phyloP scores from a whole-genome alignment of 1,139 yeast genomes.

The Candida sp. region DNA sequence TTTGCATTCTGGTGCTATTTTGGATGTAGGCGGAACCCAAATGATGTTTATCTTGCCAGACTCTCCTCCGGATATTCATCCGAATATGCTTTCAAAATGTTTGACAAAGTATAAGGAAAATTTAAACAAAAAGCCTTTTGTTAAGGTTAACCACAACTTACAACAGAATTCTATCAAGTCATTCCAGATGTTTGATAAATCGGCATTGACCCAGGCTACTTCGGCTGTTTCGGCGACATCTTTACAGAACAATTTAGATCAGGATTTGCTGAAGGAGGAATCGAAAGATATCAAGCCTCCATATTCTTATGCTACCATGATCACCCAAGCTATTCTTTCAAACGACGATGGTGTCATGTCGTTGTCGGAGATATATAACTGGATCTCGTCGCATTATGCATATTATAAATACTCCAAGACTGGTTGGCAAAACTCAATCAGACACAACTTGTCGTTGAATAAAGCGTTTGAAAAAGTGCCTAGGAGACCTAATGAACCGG shows the following conservation, averaged over 20 bases:
- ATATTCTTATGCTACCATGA: conserved; percentile 96
- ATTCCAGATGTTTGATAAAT: conserved; percentile 54
- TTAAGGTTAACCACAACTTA: conserved; percentile 3
- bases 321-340: conserved; percentile 92
- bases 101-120: conserved; percentile 28
- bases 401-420: conserved; percentile 89
- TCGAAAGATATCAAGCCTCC: conserved; percentile 96
- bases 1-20: conserved; percentile 78
- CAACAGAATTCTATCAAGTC: conserved; percentile 28
- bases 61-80: conserved; percentile 67
- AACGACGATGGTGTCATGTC: conserved; percentile 87
- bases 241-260: conserved; percentile 49
- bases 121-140: conserved; percentile 4
- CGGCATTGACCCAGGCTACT: conserved; percentile 36
- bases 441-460: conserved; percentile 57
- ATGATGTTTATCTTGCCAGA: conserved; percentile 99
- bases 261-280: conserved; percentile 83
- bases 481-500: conserved; percentile 92
- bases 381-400: conserved; percentile 86
- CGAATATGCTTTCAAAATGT: conserved; percentile 41
- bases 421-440: conserved; percentile 72
- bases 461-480: conserved; percentile 88
- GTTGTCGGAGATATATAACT: conserved; percentile 84
- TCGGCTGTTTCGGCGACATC: conserved; percentile 39
- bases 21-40: conserved; percentile 96